phyloP scores from a whole-genome alignment of 768 basidiomycete genomes.

The Tulasnella sp. region DNA sequence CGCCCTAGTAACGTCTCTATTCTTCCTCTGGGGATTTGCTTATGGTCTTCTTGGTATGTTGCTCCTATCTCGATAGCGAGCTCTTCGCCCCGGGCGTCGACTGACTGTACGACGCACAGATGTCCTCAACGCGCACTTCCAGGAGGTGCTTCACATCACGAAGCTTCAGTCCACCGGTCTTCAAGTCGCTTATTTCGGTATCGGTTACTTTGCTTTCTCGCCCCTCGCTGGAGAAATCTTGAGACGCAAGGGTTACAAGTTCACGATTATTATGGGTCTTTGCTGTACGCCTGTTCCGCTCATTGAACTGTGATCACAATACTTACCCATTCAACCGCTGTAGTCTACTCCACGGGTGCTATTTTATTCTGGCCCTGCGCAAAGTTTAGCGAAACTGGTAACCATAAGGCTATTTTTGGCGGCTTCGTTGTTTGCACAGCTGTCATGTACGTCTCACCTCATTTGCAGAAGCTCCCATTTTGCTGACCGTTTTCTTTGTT shows the following conservation, averaged over 20 bases:
- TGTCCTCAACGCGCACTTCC: slow-evolving; percentile 43
- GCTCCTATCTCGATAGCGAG: slow-evolving; percentile 27
- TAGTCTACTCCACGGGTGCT: slow-evolving; percentile 46
- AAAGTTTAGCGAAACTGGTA: slow-evolving; percentile 43
- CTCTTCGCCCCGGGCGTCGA: background rate
- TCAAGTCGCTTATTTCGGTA: slow-evolving; percentile 37
- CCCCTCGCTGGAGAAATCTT: slow-evolving; percentile 25
- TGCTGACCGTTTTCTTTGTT: background rate
- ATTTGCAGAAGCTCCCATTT: background rate
- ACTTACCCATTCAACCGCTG: background rate
- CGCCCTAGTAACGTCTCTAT: slow-evolving; percentile 38
- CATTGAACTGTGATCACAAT: background rate
- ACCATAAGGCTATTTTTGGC: slow-evolving; percentile 46
- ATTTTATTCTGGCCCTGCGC: slow-evolving; percentile 79
- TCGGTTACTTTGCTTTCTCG: slow-evolving; percentile 27
- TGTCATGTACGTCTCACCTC: slow-evolving; percentile 49
- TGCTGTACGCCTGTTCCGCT: slow-evolving; percentile 29
- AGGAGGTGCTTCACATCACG: slow-evolving; percentile 39
- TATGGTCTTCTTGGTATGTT: slow-evolving; percentile 28
- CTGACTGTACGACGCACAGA: slow-evolving; percentile 33
- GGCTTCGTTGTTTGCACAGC: slow-evolving; percentile 74
- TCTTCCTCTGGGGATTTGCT: slow-evolving; percentile 27
- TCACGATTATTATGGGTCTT: slow-evolving; percentile 28
- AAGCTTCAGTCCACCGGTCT: slow-evolving; percentile 41
- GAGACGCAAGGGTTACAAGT: slow-evolving; percentile 61